Evolutionary conservation across 495 filamentous ascomycete species (phyloP).

Genomic region (Penicillium alfredii): DNA sequence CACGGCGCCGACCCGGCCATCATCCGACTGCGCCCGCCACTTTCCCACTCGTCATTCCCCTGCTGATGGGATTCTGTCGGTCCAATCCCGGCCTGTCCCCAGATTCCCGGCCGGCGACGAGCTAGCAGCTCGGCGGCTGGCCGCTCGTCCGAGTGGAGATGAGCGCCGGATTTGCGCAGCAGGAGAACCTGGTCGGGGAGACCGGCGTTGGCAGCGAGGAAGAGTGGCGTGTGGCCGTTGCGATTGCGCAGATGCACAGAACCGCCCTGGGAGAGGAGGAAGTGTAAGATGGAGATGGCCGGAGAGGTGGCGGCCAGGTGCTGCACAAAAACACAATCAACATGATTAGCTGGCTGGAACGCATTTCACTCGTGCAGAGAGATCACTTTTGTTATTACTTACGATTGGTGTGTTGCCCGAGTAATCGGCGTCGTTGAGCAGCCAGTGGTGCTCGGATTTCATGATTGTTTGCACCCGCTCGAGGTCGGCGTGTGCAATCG

Average conservation of each 20-base stretch:
- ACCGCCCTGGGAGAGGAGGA: slow-evolving; percentile 69
- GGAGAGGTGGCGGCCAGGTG: slow-evolving; percentile 60
- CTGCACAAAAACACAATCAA: slow-evolving; percentile 37
- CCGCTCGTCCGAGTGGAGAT: slow-evolving; percentile 61
- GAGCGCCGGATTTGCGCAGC: slow-evolving; percentile 63
- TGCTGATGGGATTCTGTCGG: slow-evolving; percentile 32
- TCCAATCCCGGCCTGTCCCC: slow-evolving; percentile 43
- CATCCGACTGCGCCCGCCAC: slow-evolving; percentile 13
- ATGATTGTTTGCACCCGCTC: slow-evolving; percentile 59
- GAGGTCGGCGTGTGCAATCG: slow-evolving; percentile 68
- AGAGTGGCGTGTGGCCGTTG: slow-evolving; percentile 75
- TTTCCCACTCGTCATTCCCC: slow-evolving; percentile 22
- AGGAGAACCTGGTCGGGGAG: slow-evolving; percentile 57
- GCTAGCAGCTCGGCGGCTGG: slow-evolving; percentile 43
- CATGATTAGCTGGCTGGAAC: no score
- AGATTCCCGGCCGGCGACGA: slow-evolving; percentile 38
- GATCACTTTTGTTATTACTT: slow-evolving; percentile 29
- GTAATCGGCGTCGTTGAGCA: slow-evolving; percentile 78
- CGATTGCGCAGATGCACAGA: slow-evolving; percentile 83
- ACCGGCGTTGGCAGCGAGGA: slow-evolving; percentile 62
- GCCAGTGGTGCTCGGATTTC: slow-evolving; percentile 55
- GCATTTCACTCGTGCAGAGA: no score
- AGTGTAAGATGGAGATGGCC: slow-evolving; percentile 56
- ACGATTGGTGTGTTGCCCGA: slow-evolving; percentile 83
- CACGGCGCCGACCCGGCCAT: slow-evolving; percentile 35